Evolutionary conservation across 1,284 basidiomycete genomes (phyloP).

Genomic region (Wolfiporia cocos): DNA sequence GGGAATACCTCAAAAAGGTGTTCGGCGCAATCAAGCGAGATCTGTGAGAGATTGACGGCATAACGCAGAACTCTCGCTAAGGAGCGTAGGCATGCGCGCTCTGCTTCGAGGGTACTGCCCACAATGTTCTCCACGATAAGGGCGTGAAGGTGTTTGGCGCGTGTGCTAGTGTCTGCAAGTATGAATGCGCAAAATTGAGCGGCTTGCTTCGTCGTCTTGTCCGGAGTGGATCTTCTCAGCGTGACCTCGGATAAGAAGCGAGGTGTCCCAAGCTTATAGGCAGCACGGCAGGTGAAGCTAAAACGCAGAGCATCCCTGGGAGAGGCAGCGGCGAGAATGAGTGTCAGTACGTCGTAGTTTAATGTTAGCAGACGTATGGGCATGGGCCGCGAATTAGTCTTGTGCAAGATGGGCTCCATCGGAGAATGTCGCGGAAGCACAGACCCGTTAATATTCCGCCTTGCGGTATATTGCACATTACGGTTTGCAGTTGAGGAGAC

Average conservation of each 20-base stretch:
- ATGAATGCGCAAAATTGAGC: slow-evolving; percentile 8
- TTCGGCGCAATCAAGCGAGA: too few relatives aligned
- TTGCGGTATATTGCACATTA: too few relatives aligned
- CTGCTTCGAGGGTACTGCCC: too few relatives aligned
- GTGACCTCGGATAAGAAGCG: slow-evolving; percentile 15
- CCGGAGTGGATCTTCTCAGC: slow-evolving; percentile 8
- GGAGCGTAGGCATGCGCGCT: too few relatives aligned
- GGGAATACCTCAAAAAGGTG: too few relatives aligned
- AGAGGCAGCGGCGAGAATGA: slow-evolving; percentile 12
- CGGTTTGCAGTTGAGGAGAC: too few relatives aligned
- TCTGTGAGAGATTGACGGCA: too few relatives aligned
- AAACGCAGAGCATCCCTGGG: slow-evolving; percentile 13
- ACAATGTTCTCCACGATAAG: not conserved
- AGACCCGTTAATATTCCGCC: too few relatives aligned
- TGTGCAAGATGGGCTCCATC: too few relatives aligned
- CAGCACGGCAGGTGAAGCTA: slow-evolving; percentile 14
- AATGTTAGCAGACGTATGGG: slow-evolving; percentile 10
- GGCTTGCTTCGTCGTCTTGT: slow-evolving; percentile 9
- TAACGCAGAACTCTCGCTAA: too few relatives aligned
- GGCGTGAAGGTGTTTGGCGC: not conserved
- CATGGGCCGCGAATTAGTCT: too few relatives aligned
- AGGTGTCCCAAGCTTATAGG: slow-evolving; percentile 14
- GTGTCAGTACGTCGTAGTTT: slow-evolving; percentile 14
- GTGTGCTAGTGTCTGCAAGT: not conserved
- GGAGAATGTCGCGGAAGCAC: too few relatives aligned